phyloP scores from a whole-genome alignment of 345 rosid genomes.

The Eucalyptus guilfoylei region DNA sequence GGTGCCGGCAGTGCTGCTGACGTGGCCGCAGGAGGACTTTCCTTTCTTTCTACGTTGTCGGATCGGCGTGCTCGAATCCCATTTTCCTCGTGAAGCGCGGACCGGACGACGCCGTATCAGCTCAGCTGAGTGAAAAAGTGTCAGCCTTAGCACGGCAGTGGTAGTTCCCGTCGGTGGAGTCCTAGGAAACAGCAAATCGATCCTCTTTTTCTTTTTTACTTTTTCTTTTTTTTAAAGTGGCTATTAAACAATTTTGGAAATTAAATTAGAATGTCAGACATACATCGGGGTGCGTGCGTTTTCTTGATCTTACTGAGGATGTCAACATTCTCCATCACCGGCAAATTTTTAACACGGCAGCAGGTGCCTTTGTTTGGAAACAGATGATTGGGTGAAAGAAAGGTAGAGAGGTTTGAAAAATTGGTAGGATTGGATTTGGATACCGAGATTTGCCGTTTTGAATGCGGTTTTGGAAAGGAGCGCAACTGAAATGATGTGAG shows the following conservation, averaged over 20 bases:
- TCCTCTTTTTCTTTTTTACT: not conserved
- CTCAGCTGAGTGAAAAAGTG: not conserved
- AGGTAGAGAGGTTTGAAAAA: not conserved
- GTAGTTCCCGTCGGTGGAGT: not conserved
- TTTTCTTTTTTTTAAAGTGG: not conserved
- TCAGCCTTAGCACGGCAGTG: not conserved
- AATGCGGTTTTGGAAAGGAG: not conserved
- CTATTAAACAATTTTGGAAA: not conserved
- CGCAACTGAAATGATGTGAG: not conserved
- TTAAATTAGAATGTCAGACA: not conserved
- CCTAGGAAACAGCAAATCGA: not conserved
- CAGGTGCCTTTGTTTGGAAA: not conserved
- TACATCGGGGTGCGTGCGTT: not conserved
- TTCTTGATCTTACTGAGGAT: not conserved
- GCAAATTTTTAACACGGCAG: not conserved
- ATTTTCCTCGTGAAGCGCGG: not conserved
- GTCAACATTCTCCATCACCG: not conserved
- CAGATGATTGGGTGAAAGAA: not conserved
- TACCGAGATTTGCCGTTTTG: not conserved
- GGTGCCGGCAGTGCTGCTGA: not conserved
- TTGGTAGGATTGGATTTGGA: not conserved
- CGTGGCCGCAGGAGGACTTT: not conserved
- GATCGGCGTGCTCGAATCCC: not conserved
- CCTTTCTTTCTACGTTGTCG: not conserved
- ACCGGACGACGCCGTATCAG: not conserved